A percentile compares a stretch with the other conserved stretches of the same genome.
phyloP scores from a whole-genome alignment of 73 alveolate species.

The Tetrahymena borealis region DNA sequence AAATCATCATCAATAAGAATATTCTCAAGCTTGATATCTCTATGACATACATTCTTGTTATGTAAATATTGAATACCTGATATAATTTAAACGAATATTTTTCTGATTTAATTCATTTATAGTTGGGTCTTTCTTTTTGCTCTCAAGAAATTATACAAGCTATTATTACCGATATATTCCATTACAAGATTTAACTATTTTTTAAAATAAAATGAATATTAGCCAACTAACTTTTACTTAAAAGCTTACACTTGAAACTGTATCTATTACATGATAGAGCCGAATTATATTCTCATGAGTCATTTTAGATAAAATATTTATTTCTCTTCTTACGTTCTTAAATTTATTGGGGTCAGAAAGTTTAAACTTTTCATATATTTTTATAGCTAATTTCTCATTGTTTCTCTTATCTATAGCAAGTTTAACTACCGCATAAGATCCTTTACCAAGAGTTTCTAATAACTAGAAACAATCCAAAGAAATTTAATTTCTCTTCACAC shows the following conservation, averaged over 20 bases:
- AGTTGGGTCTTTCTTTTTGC: not conserved
- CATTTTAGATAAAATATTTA: conserved; percentile 64
- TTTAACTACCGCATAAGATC: conserved; percentile 45
- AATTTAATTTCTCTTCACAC: not conserved
- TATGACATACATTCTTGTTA: conserved; percentile 11
- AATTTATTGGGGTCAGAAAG: conserved; percentile 75
- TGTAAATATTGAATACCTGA: conserved; percentile 22
- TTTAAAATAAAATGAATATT: not conserved
- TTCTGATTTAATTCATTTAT: not conserved
- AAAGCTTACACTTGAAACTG: conserved; percentile 6
- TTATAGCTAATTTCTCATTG: conserved; percentile 48
- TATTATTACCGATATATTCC: not conserved
- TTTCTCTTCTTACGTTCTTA: conserved; percentile 77
- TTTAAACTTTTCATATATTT: conserved; percentile 75
- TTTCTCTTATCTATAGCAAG: conserved; percentile 15
- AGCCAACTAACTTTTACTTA: not conserved
- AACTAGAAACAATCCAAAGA: not conserved
- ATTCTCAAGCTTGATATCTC: conserved; percentile 44
- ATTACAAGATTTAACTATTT: not conserved
- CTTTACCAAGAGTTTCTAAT: conserved; percentile 16
- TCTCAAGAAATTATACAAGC: not conserved
- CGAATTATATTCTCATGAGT: conserved; percentile 79
- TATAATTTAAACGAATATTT: not conserved
- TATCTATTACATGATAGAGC: conserved; percentile 73
- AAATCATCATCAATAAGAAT: conserved; percentile 31